A percentile compares a stretch with the other conserved stretches of the same genome.
Conservation (phyloP, 352 stramenopile genomes). For the Thraustotheca clavata region DNA sequence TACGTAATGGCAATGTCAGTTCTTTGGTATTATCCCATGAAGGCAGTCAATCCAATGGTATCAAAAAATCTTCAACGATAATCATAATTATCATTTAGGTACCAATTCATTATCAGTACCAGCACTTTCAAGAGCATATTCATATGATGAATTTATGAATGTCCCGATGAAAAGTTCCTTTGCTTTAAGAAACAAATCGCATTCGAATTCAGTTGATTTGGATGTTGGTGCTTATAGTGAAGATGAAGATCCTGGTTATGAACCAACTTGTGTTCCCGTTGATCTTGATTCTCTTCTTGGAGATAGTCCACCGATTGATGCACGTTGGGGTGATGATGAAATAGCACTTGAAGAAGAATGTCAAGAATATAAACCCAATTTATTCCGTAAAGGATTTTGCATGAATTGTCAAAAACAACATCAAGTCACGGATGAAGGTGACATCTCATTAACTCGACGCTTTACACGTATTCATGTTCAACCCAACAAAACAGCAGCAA, state of each 20-base stretch:
- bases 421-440: conserved; percentile 60
- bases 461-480: conserved; percentile 50
- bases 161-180: neutral
- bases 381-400: conserved; percentile 82
- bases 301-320: conserved; percentile 77
- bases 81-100: too few species aligned
- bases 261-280: conserved; percentile 21
- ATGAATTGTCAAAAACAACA: conserved; percentile 88
- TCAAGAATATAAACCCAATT: conserved; percentile 69
- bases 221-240: conserved; percentile 11
- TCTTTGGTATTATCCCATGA: neutral
- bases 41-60: too few species aligned
- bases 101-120: neutral
- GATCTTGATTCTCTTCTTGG: conserved; percentile 72
- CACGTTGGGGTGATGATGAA: conserved; percentile 72
- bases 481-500: conserved; percentile 62
- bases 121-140: conserved; percentile 9
- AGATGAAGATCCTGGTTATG: conserved; percentile 16
- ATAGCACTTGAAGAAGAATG: conserved; percentile 81
- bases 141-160: conserved; percentile 22
- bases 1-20: conserved; percentile 1
- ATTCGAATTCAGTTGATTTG: conserved; percentile 19
- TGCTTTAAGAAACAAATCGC: neutral
- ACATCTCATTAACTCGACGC: conserved; percentile 47
- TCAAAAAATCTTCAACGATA: too few species aligned